Evolutionary conservation across 108 stramenopile species (phyloP), one percentile per base, ranked within the genome.

Genomic region (Mediolabrus comicus): DNA sequence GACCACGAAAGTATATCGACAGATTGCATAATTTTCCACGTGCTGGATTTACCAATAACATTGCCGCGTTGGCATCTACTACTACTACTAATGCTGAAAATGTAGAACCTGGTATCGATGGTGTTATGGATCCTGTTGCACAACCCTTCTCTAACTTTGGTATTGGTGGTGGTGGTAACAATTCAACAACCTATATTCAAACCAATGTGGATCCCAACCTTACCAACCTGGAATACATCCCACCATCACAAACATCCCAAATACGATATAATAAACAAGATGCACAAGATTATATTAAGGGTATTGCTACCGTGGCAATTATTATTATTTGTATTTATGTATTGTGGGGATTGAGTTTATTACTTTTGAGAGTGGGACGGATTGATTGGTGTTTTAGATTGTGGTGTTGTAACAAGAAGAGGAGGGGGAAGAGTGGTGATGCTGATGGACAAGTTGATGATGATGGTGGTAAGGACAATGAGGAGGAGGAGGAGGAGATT

Each of bases 211-310:
- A 12, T 11, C 39, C 39, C 39, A 14, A 12, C 39, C 29, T 57
- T 22, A 5, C 56, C 14, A 57, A 8, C 7, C 6, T 34, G 0
- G 56, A 57, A 17, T 46, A 19, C 43, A 19, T 46, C 19, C 43
- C 46, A 4, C 46, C 46, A 14, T 41, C 39, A 0, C 3, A n/a
- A 49, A 22, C 0, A 14, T 22, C 16, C 3, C 8, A n/a, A 0
- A 49, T 49, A 3, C 1, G 0, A 5, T 57, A 57, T 28, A 57
- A 57, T 6, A 32, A 33, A 33, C 5, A 62, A 7, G 52, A 52
- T 41, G 61, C 61, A 0, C 4, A 62, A n/a, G 61, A 62, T 12
- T 62, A 62, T 52, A 41, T 62, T n/a, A 14, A 41, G 10, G 61
- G 61, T 0, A 62, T 62, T 11, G 61, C 61, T 0, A 14, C 52